Evolutionary conservation across 2,329 filamentous ascomycete species (phyloP).

Genomic region (Tricladium varicosporioides): DNA sequence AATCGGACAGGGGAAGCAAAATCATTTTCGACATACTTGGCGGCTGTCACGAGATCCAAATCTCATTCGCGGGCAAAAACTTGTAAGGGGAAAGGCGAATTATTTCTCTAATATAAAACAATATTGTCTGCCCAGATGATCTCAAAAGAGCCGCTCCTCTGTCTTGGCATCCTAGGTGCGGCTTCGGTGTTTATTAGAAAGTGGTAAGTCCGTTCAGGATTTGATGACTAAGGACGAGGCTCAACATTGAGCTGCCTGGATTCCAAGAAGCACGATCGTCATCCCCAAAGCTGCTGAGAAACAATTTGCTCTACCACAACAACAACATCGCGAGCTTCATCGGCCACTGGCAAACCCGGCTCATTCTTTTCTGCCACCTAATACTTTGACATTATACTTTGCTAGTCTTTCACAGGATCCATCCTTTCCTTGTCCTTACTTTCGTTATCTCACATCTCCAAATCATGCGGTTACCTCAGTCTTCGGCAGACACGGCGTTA

Average conservation of each 20-base stretch:
- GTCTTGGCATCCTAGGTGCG: background rate
- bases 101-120: no score
- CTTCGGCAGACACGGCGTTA: conserved; percentile 25
- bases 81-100: no score
- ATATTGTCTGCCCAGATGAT: background rate
- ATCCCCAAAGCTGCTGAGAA: background rate
- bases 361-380: background rate
- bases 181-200: no score
- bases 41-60: no score
- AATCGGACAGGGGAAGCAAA: no score
- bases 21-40: no score
- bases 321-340: background rate
- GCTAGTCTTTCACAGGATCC: background rate
- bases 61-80: no score
- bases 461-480: conserved; percentile 28
- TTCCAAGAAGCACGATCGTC: background rate
- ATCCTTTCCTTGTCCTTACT: conserved; percentile 2
- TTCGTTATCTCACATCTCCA: background rate
- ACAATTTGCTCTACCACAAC: background rate
- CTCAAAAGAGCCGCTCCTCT: no score
- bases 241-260: background rate
- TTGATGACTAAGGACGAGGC: background rate
- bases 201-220: no score
- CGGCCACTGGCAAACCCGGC: background rate
- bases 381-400: background rate